Evolutionary conservation across 2,329 filamentous ascomycete species (phyloP).

Genomic region (Penicillium concentricum): DNA sequence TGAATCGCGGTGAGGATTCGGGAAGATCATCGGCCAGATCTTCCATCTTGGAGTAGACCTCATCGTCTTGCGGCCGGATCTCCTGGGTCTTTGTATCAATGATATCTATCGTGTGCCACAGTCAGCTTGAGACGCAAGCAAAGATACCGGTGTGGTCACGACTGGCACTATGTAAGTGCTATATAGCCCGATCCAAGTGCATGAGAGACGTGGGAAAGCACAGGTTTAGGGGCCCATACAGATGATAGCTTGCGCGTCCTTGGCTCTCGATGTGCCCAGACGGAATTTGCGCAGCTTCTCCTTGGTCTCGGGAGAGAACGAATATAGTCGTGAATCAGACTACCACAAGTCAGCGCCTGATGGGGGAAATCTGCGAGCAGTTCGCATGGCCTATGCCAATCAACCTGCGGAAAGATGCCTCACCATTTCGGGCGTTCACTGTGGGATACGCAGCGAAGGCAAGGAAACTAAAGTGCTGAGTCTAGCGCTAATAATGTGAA

Average conservation of each 20-base stretch:
- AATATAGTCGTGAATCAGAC: constrained; percentile 87
- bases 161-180: not conserved
- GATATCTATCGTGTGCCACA: constrained; percentile 59
- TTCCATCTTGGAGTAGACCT: constrained; percentile 77
- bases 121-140: not conserved
- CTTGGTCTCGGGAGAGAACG: constrained; percentile 87
- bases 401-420: not conserved
- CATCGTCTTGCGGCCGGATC: constrained; percentile 78
- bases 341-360: constrained; percentile 28
- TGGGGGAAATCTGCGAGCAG: not conserved
- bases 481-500: not conserved
- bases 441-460: not conserved
- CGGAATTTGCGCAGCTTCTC: constrained; percentile 92
- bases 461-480: not conserved
- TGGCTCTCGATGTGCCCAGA: constrained; percentile 81
- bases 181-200: not conserved
- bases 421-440: constrained; percentile 2
- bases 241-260: constrained; percentile 84
- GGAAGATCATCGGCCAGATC: constrained; percentile 86
- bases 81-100: constrained; percentile 90
- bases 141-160: not conserved
- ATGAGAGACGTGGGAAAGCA: not conserved
- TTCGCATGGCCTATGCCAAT: not conserved
- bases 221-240: constrained; percentile 61
- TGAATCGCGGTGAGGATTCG: constrained; percentile 84